Base-by-base conservation (phyloP, 169 alveolate species). In the Amoebophrya sp. region DNA sequence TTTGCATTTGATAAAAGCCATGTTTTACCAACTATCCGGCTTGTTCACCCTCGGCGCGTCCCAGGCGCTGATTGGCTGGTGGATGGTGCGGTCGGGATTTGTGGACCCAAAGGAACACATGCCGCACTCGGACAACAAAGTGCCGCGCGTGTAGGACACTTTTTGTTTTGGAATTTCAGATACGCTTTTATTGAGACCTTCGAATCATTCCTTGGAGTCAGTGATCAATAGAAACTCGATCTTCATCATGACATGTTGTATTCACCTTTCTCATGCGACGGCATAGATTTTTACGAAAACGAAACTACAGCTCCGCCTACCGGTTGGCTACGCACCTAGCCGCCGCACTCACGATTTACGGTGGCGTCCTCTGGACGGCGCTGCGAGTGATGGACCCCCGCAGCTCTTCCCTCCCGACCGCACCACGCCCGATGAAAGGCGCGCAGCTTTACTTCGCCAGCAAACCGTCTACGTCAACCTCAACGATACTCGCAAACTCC, bases 31-130 rank as follows among this genome's bases (percentile, higher is more conserved):
- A n/a, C n/a, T n/a, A n/a, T n/a, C n/a, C 54, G 94, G 92, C 33
- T 29, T 92, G 53, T 55, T 92, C 0, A 1, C 39, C 2, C 92
- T 93, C 7, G 95, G 95, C 33, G 94, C 77, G 0, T 35, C 89
- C 40, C 95, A 93, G 89, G 95, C 93, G 2, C 40, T 91, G 2
- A 90, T 93, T 0, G 95, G 95, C 23, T 93, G 95, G 95, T 93
- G 95, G 95, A 93, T 93, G 95, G 95, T 93, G 32, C 47, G 77
- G 39, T 47, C 91, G 40, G 95, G 95, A 29, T 89, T 93, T 55
- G 33, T 40, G n/a, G 94, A 92, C 53, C 94, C 93, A 0, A 55
- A 77, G 66, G 91, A 89, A 25, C 53, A 40, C 53, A 89, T 89
- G 66, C 77, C 66, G 91, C 66, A 39, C 32, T 14, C 40, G 7